Evolutionary conservation across 495 filamentous ascomycete species (phyloP), one percentile per base, ranked within the genome.

Genomic region (Trichocladium antarcticum): DNA sequence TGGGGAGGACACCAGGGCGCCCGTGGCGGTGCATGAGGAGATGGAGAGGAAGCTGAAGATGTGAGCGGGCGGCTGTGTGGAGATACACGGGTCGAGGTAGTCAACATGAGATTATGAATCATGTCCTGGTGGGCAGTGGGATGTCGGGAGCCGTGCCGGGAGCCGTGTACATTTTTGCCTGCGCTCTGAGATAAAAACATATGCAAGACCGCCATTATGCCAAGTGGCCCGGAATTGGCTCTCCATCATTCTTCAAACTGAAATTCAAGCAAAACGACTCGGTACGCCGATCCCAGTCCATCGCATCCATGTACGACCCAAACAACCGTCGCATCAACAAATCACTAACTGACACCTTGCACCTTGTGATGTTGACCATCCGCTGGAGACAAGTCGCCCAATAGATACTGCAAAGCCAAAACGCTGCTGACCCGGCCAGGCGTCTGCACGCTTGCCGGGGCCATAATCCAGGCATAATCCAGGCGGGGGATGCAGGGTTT

Each of bases 21-120:
- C 76, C 14, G 78, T 83, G 27, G 68, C 79, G 43, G 81, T 95
- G 63, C 89, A 95, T 50, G 80, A 84, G 52, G 90, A 97, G 79
- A 89, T 96, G 82, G 90, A 97, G 82, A 75, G 79, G 68, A 82
- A 85, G 71, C 63, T 94, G 65, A 74, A 70, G 68, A 74, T 75
- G 12, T 70, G 50, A 59, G 54, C 35, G 36, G n/a, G n/a, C n/a
- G n/a, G n/a, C n/a, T n/a, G n/a, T n/a, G n/a, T n/a, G n/a, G n/a
- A n/a, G n/a, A n/a, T n/a, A n/a, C n/a, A n/a, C n/a, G n/a, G n/a
- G n/a, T n/a, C n/a, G n/a, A n/a, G n/a, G n/a, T n/a, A n/a, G n/a
- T n/a, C 24, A 27, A 8, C 24, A 27, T 27, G 24, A 27, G n/a
- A n/a, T n/a, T n/a, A 27, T 27, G 4, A 27, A 27, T 27, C 4